Evolutionary conservation across 345 rosid species (phyloP), one percentile per base, ranked within the genome.

Genomic region (Rhizophora mangle): DNA sequence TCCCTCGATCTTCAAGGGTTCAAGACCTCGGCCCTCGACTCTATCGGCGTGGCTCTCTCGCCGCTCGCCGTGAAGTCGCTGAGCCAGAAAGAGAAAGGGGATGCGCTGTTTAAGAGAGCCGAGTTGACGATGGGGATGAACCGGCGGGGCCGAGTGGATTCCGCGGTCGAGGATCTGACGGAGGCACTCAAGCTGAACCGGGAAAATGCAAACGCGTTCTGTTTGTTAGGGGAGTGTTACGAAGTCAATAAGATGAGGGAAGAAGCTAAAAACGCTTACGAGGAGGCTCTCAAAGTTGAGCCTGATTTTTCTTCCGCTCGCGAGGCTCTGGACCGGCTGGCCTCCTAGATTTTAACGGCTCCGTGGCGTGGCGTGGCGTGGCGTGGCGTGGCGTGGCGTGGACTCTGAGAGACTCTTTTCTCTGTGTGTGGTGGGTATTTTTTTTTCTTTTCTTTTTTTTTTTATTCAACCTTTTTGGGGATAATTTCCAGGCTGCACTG

Each of bases 1-100:
- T 80, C 85, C n/a, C 84, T 88, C 18, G 93, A 88, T 59, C 81
- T 84, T 54, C 90, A 80, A 55, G 88, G 93, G 2, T 83, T 76
- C 80, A 79, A 78, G 69, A 78, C 87, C 68, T 83, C 90, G 58
- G 93, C 93, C 11, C 83, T 88, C 46, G 90, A 86, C 10, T 83
- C 93, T 8, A 67, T 88, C 53, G 82, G 84, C 68, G 67, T 73
- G 20, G 93, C 93, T 34, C 84, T 88, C 66, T 83, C 90, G 13
- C 85, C 83, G 34, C 70, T 81, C 1, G 85, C 88, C 55, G 72
- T 74, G 30, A 81, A 74, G 80, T 83, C 85, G n/a, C 72, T 88
- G 75, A 79, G 62, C 51, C 82, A 72, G 24, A 29, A 0, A 10
- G 93, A 88, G 80, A 62, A 57, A 36, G 88, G 84, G n/a, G 90